A percentile compares a stretch with the other conserved stretches of the same genome.
Evolutionary conservation across 768 basidiomycete genomes (phyloP).

Genomic region (Leucosporidium yakuticum): DNA sequence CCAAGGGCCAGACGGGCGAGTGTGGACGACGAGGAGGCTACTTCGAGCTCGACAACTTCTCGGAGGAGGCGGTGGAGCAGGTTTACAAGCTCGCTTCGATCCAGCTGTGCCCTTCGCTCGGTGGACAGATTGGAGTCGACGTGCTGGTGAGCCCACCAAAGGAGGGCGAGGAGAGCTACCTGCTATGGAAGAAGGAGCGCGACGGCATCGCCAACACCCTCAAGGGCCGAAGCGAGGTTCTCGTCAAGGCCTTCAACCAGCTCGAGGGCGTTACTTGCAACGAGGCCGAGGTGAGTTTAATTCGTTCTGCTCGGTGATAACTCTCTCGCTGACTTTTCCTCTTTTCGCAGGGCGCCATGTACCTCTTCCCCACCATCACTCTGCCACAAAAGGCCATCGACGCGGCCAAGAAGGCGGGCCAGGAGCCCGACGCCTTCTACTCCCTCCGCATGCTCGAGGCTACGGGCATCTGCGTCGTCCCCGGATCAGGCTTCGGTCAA

Average conservation of each 20-base stretch:
- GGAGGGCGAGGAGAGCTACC: conserved; percentile 66
- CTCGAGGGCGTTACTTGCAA: conserved; percentile 87
- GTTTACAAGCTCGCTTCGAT: conserved; percentile 97
- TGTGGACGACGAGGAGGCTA: conserved; percentile 97
- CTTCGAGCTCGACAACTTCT: conserved; percentile 83
- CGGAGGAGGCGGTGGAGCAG: conserved; percentile 67
- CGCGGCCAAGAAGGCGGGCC: conserved; percentile 64
- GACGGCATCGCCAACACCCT: conserved; percentile 69
- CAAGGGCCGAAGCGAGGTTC: conserved; percentile 60
- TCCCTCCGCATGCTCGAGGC: conserved; percentile 72
- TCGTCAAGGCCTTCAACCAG: conserved; percentile 71
- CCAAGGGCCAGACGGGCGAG: conserved; percentile 92
- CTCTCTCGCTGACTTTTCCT: background rate
- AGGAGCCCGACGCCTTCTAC: conserved; percentile 84
- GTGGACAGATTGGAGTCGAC: conserved; percentile 91
- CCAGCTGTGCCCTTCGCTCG: conserved; percentile 77
- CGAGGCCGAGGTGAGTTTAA: conserved; percentile 49
- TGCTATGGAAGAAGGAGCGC: conserved; percentile 76
- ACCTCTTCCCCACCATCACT: conserved; percentile 78
- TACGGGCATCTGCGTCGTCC: conserved; percentile 89
- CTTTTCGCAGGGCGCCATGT: conserved; percentile 70
- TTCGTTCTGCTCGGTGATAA: background rate
- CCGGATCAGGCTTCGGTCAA: conserved; percentile 92
- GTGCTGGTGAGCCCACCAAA: conserved; percentile 85
- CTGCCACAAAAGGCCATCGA: conserved; percentile 67